phyloP scores from a whole-genome alignment of 2,329 filamentous ascomycete genomes.

The Colletotrichum sublineola region DNA sequence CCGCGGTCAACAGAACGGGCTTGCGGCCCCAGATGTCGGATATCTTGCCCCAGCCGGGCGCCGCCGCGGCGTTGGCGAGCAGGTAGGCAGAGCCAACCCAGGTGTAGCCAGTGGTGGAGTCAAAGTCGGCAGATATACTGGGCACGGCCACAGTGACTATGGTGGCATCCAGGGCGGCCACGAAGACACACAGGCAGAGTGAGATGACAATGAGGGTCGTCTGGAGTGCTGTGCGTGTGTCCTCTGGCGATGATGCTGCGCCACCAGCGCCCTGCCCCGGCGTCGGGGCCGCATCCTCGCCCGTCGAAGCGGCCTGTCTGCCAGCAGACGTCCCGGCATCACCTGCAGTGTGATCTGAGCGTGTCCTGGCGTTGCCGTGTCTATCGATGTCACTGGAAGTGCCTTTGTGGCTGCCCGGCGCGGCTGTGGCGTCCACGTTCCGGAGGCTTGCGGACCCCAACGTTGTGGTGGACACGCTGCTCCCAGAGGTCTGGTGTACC shows the following conservation, averaged over 20 bases:
- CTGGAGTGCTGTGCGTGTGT: constrained; percentile 53
- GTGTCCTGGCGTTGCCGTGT: background rate
- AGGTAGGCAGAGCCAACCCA: constrained; percentile 85
- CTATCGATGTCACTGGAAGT: background rate
- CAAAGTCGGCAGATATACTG: constrained; percentile 69
- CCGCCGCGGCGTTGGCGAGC: constrained; percentile 75
- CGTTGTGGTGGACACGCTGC: background rate
- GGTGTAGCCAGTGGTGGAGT: constrained; percentile 76
- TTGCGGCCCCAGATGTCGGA: constrained; percentile 72
- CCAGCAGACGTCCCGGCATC: background rate
- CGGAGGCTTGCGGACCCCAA: background rate
- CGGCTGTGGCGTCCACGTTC: background rate
- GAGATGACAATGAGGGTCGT: constrained; percentile 47
- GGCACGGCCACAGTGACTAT: constrained; percentile 74
- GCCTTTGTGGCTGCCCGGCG: background rate
- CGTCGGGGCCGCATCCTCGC: background rate
- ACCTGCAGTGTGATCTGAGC: background rate
- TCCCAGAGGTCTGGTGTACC: background rate
- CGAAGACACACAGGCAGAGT: constrained; percentile 51
- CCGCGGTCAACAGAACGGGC: constrained; percentile 62
- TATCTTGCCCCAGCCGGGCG: constrained; percentile 77
- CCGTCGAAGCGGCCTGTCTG: background rate
- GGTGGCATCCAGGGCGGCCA: constrained; percentile 65
- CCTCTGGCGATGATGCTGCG: background rate
- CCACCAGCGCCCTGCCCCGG: background rate